Base-by-base conservation (phyloP, 106 monocot species). In the Dendrobium catenatum region DNA sequence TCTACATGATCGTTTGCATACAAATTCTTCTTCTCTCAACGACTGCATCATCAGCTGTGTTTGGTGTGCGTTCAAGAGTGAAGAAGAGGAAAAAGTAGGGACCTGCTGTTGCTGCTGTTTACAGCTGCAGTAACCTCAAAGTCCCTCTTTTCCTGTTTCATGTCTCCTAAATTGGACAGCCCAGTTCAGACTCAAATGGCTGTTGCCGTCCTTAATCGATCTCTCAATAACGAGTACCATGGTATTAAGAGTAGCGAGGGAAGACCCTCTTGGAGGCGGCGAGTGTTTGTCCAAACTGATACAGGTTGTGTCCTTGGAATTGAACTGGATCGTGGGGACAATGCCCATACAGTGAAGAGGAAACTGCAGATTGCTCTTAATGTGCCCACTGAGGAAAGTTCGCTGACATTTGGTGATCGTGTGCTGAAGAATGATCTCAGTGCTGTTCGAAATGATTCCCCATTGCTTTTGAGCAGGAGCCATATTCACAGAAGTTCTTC, bases 381-480 rank as follows among this genome's bases (percentile, higher is more conserved):
- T 58, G 72, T 93, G 9, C 91, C 93, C 7, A 90, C 91, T 1
- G 96, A 93, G 29, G 91, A 91, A 79, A 93, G 89, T 83, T 91
- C 91, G 9, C 89, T 96, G 5, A 93, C 93, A 0, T 93, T 82
- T 40, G 96, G 96, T 18, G 96, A 96, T 58, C 85, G 76, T 42
- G 91, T 93, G 33, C 75, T 96, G 67, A 91, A 91, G 80, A 88
- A 91, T 85, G 96, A 93, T 80, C 87, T 93, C 6, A 88, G 86
- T 79, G 83, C 55, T 20, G 77, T 93, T 51, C 89, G 91, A 31
- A 88, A 91, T 79, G 96, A 96, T 68, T 89, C 93, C 6, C 93
- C 96, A 2, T 83, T 96, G 22, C 91, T 93, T 42, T 88, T 96
- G 18, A 96, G 85, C 15, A 88, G 89, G 78, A 93, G 74, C 27